These are phyloP conservation scores for Xanthoconium stramineum DNA, from an alignment of 768 basidiomycete genomes.

Conservation along the genomic window DNA sequence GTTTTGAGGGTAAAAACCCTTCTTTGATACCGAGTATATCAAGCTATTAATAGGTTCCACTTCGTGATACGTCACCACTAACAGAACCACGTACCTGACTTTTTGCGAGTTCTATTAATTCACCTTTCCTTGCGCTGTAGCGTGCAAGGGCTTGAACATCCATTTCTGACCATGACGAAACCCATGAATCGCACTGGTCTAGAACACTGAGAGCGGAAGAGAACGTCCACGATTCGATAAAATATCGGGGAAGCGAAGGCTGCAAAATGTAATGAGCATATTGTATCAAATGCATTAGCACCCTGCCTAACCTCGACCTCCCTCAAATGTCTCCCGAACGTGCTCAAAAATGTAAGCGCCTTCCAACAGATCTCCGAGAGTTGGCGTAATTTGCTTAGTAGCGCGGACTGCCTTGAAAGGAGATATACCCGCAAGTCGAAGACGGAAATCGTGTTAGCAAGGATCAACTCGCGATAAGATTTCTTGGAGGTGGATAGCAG, in stretches of 20 bases:
- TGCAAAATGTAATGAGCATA: constrained; percentile 29
- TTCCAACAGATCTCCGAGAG: constrained; percentile 70
- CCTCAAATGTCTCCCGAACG: constrained; percentile 71
- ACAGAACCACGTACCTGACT: constrained; percentile 59
- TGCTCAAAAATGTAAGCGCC: constrained; percentile 68
- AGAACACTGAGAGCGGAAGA: constrained; percentile 83
- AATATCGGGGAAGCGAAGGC: constrained; percentile 59
- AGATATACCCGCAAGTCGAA: constrained; percentile 94
- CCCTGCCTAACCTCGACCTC: constrained; percentile 61
- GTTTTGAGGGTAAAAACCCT: constrained; percentile 65
- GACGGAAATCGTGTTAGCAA: constrained; percentile 85
- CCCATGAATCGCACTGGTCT: constrained; percentile 77
- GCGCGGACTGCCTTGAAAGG: constrained; percentile 77
- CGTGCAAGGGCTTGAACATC: constrained; percentile 45
- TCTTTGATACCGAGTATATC: constrained; percentile 77
- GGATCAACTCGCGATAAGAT: constrained; percentile 84
- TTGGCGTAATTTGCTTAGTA: constrained; percentile 68
- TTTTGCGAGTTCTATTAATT: constrained; percentile 84
- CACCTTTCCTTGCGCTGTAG: constrained; percentile 80
- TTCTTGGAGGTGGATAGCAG: constrained; percentile 79
- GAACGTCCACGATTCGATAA: constrained; percentile 92
- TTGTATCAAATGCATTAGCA: neutral
- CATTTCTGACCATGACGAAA: constrained; percentile 39
- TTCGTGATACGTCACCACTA: neutral
- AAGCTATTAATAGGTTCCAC: constrained; percentile 47